Percentiles rank a stretch among this genome's conserved stretches.
Evolutionary conservation across 345 rosid genomes (phyloP).

Genomic region (Eucalyptus decipiens): DNA sequence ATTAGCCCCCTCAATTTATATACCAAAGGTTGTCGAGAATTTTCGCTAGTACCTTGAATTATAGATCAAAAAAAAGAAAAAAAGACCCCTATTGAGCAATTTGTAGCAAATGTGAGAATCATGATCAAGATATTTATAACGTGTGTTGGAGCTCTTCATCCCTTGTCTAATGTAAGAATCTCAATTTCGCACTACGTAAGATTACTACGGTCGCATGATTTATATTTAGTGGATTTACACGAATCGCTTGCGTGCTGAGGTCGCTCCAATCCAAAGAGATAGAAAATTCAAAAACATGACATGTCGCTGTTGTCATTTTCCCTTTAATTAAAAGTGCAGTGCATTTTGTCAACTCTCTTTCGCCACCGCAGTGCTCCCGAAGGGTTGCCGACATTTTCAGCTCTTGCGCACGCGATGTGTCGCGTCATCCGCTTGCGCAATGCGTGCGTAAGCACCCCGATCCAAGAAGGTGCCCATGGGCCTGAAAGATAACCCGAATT

Average conservation of each 20-base stretch:
- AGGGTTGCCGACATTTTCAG: not conserved
- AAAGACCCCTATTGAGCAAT: not conserved
- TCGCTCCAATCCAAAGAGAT: not conserved
- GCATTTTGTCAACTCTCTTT: not conserved
- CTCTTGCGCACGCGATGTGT: not conserved
- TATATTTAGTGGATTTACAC: not conserved
- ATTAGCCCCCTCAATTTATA: too few relatives aligned
- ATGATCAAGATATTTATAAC: not conserved
- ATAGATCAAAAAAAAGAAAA: not conserved
- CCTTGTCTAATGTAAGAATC: accelerated
- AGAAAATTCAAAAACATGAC: not conserved
- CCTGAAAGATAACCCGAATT: not conserved
- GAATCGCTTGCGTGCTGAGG: not conserved
- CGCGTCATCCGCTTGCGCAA: not conserved
- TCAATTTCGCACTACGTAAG: accelerated
- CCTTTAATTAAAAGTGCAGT: not conserved
- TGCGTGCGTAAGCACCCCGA: not conserved
- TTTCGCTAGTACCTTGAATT: not conserved
- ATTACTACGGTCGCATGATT: not conserved
- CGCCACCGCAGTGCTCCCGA: not conserved
- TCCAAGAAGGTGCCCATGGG: not conserved
- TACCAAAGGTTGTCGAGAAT: not conserved
- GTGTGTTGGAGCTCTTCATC: accelerated
- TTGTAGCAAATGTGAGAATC: not conserved
- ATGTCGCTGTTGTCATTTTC: not conserved